Base-by-base conservation (phyloP, 2,329 filamentous ascomycete genomes). In the Plectosphaerella plurivora region DNA sequence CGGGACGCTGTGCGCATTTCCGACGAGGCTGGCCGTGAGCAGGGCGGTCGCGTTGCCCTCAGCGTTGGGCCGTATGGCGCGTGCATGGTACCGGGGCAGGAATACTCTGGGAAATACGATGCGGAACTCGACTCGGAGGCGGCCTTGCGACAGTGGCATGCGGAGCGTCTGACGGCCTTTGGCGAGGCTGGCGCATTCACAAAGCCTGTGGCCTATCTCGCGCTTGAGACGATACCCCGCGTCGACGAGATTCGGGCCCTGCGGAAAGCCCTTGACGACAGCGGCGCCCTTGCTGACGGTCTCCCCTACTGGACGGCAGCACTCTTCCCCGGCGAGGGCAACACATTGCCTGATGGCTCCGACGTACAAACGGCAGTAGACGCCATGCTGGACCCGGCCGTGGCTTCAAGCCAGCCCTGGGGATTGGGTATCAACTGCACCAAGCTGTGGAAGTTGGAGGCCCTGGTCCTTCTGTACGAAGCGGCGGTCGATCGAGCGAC, bases 371-470 rank as follows among this genome's bases (percentile, higher is more conserved):
- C 62, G 5, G 64, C 67, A 6, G 61, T 73, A 15, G 55, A 60
- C 12, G 65, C 67, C 6, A 73, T 76, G 71, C 61, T 78, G 3
- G 64, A 66, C 36, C 60, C 57, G 0, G 48, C 52, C 1, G 20
- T 63, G 5, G 60, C 61, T 1, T 14, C 47, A 1, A 59, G 56
- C 5, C 55, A 66, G 4, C 84, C 84, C 0, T 84, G 79, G 78
- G 84, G 79, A 0, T 74, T 89, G 22, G 85, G 86, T 2, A 77
- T 88, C 61, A 88, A 88, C 66, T 88, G 85, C 65, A 88, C 78
- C 37, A 87, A 86, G 64, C 76, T 88, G 35, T 73, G 77, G 48
- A 84, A 87, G 63, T 71, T 89, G 28, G 75, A 78, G 2, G 61
- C 67, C 1, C 66, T 87, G 15, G 67, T 89, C 16, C 67, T 65